Percentiles rank a stretch among this genome's conserved stretches.
Conservation (phyloP, 2,329 filamentous ascomycete species). For the Chaetothyriales sp. region DNA sequence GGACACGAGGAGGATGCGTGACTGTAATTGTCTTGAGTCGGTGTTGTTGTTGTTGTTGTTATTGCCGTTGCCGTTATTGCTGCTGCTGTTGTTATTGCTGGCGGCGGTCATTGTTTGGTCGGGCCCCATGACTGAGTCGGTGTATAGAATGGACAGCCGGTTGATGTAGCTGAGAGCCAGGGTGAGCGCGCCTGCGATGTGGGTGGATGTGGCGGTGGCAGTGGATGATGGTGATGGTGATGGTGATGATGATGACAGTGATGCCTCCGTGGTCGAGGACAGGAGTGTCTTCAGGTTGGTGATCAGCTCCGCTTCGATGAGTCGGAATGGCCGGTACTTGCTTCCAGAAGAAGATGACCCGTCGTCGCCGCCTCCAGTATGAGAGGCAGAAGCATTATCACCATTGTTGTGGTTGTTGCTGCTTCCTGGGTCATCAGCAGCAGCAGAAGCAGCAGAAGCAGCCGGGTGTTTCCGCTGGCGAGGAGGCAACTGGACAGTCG, state of each 20-base stretch:
- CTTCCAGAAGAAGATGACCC: conserved; percentile 42
- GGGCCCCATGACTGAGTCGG: conserved; percentile 37
- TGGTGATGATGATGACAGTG: neutral
- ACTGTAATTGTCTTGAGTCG: conserved; percentile 41
- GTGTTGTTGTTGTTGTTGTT: conserved; percentile 14
- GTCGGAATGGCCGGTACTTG: conserved; percentile 84
- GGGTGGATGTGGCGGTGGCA: conserved; percentile 59
- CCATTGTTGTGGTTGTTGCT: too few relatives aligned
- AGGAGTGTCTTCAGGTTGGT: conserved; percentile 60
- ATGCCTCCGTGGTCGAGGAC: conserved; percentile 44
- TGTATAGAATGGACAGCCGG: conserved; percentile 55
- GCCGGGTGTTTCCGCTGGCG: conserved; percentile 3
- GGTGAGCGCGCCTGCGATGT: conserved; percentile 80
- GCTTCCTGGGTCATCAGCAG: too few relatives aligned
- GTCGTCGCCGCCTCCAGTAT: conserved; percentile 7
- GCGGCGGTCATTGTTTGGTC: conserved; percentile 18
- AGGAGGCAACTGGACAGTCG: conserved; percentile 14
- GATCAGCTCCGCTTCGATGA: conserved; percentile 70
- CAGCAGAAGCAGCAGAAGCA: conserved; percentile 22
- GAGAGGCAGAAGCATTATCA: conserved; percentile 23
- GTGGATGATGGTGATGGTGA: conserved; percentile 38
- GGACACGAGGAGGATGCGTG: conserved; percentile 76
- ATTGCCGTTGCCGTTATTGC: conserved; percentile 15
- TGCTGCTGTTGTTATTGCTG: conserved; percentile 21
- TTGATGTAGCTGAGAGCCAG: conserved; percentile 83